Conservation (phyloP, 352 stramenopile species). For the Aphanomyces invadans region DNA sequence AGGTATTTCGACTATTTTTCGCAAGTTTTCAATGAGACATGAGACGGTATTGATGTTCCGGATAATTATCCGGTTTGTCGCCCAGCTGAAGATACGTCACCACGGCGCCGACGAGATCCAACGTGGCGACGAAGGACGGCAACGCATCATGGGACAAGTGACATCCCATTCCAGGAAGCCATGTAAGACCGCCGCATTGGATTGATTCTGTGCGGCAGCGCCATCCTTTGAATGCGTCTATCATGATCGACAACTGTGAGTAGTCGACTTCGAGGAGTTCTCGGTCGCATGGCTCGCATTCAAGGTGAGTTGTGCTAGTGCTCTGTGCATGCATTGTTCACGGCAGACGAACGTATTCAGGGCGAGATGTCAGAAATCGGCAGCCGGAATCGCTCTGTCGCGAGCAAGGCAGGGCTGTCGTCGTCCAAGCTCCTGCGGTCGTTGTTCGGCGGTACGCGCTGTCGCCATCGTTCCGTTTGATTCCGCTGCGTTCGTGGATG, state of each 20-base stretch:
- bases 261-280: constrained; percentile 70
- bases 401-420: constrained; percentile 57
- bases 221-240: not conserved
- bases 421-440: constrained; percentile 67
- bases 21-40: too few species aligned
- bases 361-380: constrained; percentile 15
- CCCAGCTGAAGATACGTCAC: too few species aligned
- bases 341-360: too few species aligned
- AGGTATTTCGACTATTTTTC: too few species aligned
- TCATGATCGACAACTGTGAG: too few species aligned
- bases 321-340: not conserved
- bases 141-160: not conserved
- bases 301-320: constrained; percentile 39
- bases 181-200: constrained; percentile 4
- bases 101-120: too few species aligned
- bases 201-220: too few species aligned
- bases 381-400: constrained; percentile 37
- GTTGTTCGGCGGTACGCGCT: constrained; percentile 67
- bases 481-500: too few species aligned
- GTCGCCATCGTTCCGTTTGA: too few species aligned
- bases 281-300: constrained; percentile 82
- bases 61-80: not conserved
- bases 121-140: too few species aligned
- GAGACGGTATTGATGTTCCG: too few species aligned
- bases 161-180: constrained; percentile 6